Percentiles rank a stretch among this genome's conserved stretches.
Conservation (phyloP, 306 rosid genomes). For the Oemleria cerasiformis region DNA sequence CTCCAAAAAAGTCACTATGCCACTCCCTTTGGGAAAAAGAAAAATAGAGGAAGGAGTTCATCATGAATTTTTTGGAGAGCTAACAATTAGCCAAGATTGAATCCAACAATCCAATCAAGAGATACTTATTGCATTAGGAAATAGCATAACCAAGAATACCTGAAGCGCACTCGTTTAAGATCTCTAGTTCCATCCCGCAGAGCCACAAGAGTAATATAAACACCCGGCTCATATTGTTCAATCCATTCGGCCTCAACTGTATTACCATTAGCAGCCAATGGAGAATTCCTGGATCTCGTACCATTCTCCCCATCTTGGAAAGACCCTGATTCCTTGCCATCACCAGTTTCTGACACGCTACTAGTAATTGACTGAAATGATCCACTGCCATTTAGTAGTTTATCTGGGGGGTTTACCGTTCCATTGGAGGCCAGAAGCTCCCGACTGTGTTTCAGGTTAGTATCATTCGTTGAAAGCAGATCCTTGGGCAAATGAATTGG, state of each 20-base stretch:
- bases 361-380: constrained; percentile 39
- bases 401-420: constrained; percentile 33
- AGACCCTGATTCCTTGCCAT: constrained; percentile 62
- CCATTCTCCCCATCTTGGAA: constrained; percentile 54
- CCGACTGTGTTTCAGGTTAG: constrained; percentile 38
- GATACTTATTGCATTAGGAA: not conserved
- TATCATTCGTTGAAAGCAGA: constrained; percentile 43
- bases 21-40: no score
- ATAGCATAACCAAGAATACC: constrained; percentile 43
- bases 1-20: no score
- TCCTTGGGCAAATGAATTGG: constrained; percentile 35
- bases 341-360: constrained; percentile 48
- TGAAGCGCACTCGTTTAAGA: constrained; percentile 96
- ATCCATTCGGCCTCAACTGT: constrained; percentile 93
- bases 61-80: no score
- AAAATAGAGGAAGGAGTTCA: no score
- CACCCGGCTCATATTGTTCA: constrained; percentile 97
- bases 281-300: constrained; percentile 44
- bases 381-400: constrained; percentile 46
- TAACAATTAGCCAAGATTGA: no score
- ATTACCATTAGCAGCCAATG: constrained; percentile 35
- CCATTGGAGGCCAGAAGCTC: constrained; percentile 41
- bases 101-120: no score
- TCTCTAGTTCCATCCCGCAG: constrained; percentile 82
- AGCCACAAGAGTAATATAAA: constrained; percentile 93